Evolutionary conservation across 371 early-diverging fungal species (phyloP), one percentile per base, ranked within the genome.

Genomic region (Globomyces sp.): DNA sequence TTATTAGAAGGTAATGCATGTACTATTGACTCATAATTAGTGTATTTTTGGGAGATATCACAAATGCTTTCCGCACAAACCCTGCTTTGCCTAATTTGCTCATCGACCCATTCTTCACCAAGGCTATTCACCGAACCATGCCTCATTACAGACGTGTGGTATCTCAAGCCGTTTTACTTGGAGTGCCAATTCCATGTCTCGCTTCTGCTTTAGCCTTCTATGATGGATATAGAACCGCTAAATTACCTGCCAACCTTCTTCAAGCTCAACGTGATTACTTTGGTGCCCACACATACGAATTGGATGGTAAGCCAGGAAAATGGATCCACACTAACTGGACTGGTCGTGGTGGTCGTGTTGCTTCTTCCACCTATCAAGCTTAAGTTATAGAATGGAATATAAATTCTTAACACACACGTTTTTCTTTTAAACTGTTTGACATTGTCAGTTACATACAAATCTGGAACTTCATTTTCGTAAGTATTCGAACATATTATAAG

Each of bases 261-360:
- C 99, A 99, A 84, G 86, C 86, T 5, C 78, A 96, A 85, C 90
- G 99, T 80, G 99, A 99, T 79, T 98, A 93, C 90, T 99, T 99
- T 85, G 99, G 92, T 57, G 96, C 96, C 36, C 99, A 99, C 87
- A 95, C 94, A 58, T 96, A 92, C 82, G 92, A 94, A 72, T 63
- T 77, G 45, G 83, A 91, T 74, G 87, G 79, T 70, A 79, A 80
- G 70, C 92, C 91, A 34, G 95, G 92, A 68, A 79, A 69, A 53
- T 90, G 79, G 76, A 76, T 92, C 68, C 98, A 96, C 89, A 91
- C 94, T 83, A 98, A 98, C 93, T 98, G 97, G 98, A 82, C 82
- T 44, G 82, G 82, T 8, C 75, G 78, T 49, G 84, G 84, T 58
- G 84, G 84, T 2, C 74, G 79, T 58, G 80, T 82, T 43, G 72